A percentile compares a stretch with the other conserved stretches of the same genome.
These are phyloP conservation scores for Kwoniella dendrophila DNA, from an alignment of 768 basidiomycete species.

Conservation along the genomic window DNA sequence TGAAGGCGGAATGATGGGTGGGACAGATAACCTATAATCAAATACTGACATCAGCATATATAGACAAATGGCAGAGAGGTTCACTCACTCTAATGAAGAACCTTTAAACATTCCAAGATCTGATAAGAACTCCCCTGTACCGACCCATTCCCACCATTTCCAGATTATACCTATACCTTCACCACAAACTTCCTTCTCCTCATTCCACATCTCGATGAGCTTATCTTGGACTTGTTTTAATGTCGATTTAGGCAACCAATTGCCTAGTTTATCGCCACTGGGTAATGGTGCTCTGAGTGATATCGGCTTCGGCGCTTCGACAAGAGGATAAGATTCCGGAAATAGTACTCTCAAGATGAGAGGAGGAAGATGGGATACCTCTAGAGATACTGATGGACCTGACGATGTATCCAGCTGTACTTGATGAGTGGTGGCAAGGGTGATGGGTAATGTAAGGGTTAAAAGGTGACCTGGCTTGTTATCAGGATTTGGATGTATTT, in stretches of 20 bases:
- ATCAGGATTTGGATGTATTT: constrained; percentile 22
- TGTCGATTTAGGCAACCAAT: constrained; percentile 30
- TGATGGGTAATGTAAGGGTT: constrained; percentile 30
- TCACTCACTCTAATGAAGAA: constrained; percentile 26
- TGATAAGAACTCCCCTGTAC: constrained; percentile 40
- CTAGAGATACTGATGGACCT: constrained; percentile 20
- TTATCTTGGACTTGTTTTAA: constrained; percentile 19
- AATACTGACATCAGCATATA: neutral
- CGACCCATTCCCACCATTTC: constrained; percentile 54
- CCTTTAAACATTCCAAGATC: constrained; percentile 33
- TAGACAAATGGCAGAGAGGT: neutral
- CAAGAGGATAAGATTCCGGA: constrained; percentile 34
- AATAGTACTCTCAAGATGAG: constrained; percentile 28
- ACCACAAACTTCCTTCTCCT: constrained; percentile 29
- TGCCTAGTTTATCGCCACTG: constrained; percentile 3
- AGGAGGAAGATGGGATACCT: constrained; percentile 39
- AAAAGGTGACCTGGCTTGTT: constrained; percentile 31
- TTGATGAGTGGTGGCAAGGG: constrained; percentile 18
- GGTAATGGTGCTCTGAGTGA: constrained; percentile 25
- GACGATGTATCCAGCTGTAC: constrained; percentile 15
- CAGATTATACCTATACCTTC: constrained; percentile 47
- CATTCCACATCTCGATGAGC: constrained; percentile 36
- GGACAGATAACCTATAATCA: constrained; percentile 31
- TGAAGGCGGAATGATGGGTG: constrained; percentile 30
- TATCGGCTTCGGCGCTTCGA: constrained; percentile 23